Conservation (phyloP, 331 rosid species). For the Quercus tomentella region DNA sequence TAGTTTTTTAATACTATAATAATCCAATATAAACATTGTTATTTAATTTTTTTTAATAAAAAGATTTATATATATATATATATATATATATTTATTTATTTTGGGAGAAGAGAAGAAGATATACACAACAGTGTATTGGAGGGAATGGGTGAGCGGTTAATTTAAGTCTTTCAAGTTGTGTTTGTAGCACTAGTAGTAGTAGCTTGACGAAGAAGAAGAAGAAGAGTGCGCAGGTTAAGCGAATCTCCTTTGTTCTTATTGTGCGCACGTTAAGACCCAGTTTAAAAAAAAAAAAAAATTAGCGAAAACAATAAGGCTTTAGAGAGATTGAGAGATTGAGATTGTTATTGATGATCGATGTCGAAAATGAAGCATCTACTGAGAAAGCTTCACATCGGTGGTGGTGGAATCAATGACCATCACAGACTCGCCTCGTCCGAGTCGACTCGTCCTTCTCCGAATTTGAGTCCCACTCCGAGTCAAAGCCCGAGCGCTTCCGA, state of each 20-base stretch:
- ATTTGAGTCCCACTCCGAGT: conserved; percentile 23
- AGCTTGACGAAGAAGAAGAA: conserved; percentile 48
- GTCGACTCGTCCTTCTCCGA: conserved; percentile 26
- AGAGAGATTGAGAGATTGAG: background rate
- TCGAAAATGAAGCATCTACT: conserved; percentile 94
- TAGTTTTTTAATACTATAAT: background rate
- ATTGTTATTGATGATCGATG: conserved; percentile 61
- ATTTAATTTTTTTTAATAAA: too few species aligned
- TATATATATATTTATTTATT: background rate
- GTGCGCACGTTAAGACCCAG: conserved; percentile 33
- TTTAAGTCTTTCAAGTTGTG: conserved; percentile 36
- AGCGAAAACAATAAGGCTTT: background rate
- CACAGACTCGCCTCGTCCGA: conserved; percentile 40
- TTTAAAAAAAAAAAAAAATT: background rate
- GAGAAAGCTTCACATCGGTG: conserved; percentile 98
- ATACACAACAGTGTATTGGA: conserved; percentile 35
- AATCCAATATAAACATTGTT: too few species aligned
- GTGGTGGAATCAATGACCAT: conserved; percentile 65
- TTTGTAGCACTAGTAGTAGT: background rate
- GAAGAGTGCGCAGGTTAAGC: conserved; percentile 59
- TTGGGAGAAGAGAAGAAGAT: background rate
- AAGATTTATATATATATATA: too few species aligned
- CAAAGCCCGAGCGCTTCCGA: conserved; percentile 14
- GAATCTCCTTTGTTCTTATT: conserved; percentile 36
- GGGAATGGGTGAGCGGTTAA: conserved; percentile 69